Percentiles rank a stretch among this genome's conserved stretches.
phyloP scores from a whole-genome alignment of 2,329 filamentous ascomycete species.

The Ilyonectria destructans region DNA sequence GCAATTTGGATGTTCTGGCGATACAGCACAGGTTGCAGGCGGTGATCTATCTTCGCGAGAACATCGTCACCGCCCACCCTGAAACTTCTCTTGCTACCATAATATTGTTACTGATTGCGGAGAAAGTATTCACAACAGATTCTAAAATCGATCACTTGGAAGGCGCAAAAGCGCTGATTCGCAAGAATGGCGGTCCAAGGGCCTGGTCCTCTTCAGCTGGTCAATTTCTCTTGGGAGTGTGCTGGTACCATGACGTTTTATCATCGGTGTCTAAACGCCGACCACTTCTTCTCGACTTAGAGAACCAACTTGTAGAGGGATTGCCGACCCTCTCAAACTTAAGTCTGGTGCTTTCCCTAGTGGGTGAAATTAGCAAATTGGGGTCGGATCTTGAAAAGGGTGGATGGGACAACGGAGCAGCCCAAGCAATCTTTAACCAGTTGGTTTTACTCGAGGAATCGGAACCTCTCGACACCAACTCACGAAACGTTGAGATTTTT shows the following conservation, averaged over 20 bases:
- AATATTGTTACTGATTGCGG: neutral
- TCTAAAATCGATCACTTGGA: neutral
- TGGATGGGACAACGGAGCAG: neutral
- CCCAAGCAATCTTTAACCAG: neutral
- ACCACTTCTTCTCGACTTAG: neutral
- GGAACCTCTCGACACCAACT: neutral
- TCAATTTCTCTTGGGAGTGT: neutral
- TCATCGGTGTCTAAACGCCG: neutral
- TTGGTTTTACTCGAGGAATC: neutral
- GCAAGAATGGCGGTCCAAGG: neutral
- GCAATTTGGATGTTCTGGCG: neutral
- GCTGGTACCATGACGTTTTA: neutral
- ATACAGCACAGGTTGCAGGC: neutral
- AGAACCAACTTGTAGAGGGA: neutral
- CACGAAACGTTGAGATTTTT: neutral
- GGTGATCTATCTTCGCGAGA: neutral
- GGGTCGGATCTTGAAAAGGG: neutral
- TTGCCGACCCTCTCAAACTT: neutral
- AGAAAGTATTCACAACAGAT: neutral
- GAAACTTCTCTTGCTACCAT: neutral
- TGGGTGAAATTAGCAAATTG: neutral
- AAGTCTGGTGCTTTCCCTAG: neutral
- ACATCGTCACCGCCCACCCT: neutral
- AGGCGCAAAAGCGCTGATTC: neutral
- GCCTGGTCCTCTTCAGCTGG: neutral